phyloP scores from a whole-genome alignment of 1,139 yeast genomes.

The Yamadazyma songkhlaensis region DNA sequence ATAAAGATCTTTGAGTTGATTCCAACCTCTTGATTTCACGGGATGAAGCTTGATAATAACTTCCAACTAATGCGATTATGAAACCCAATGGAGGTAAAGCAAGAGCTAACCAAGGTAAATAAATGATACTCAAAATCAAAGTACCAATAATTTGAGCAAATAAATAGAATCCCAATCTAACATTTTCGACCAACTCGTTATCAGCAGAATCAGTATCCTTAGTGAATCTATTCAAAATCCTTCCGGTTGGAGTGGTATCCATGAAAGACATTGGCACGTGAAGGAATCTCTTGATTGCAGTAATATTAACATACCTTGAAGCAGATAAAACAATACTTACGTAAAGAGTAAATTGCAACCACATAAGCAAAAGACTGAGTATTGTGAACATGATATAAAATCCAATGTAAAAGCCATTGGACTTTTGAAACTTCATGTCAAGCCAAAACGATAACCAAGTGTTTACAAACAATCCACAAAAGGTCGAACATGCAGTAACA shows the following conservation, averaged over 20 bases:
- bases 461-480: slow-evolving; percentile 62
- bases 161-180: slow-evolving; percentile 50
- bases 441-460: slow-evolving; percentile 91
- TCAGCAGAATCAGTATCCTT: slow-evolving; percentile 85
- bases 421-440: slow-evolving; percentile 44
- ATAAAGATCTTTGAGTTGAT: slow-evolving; percentile 35
- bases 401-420: slow-evolving; percentile 67
- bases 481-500: slow-evolving; percentile 43
- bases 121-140: slow-evolving; percentile 60
- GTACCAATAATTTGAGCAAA: slow-evolving; percentile 59
- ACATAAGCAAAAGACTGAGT: slow-evolving; percentile 34
- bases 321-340: slow-evolving; percentile 52
- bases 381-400: slow-evolving; percentile 58
- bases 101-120: slow-evolving; percentile 59
- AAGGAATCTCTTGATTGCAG: slow-evolving; percentile 10
- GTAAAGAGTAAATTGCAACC: slow-evolving; percentile 43
- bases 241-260: slow-evolving; percentile 62
- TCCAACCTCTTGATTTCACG: slow-evolving; percentile 43
- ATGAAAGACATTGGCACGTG: slow-evolving; percentile 57
- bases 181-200: slow-evolving; percentile 64
- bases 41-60: slow-evolving; percentile 49
- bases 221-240: slow-evolving; percentile 60
- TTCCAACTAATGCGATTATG: slow-evolving; percentile 48
- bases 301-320: slow-evolving; percentile 36
- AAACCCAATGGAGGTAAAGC: slow-evolving; percentile 40